Percentiles rank a stretch among this genome's conserved stretches.
phyloP scores from a whole-genome alignment of 2,329 filamentous ascomycete genomes.

The Tolypocladium amazonense region DNA sequence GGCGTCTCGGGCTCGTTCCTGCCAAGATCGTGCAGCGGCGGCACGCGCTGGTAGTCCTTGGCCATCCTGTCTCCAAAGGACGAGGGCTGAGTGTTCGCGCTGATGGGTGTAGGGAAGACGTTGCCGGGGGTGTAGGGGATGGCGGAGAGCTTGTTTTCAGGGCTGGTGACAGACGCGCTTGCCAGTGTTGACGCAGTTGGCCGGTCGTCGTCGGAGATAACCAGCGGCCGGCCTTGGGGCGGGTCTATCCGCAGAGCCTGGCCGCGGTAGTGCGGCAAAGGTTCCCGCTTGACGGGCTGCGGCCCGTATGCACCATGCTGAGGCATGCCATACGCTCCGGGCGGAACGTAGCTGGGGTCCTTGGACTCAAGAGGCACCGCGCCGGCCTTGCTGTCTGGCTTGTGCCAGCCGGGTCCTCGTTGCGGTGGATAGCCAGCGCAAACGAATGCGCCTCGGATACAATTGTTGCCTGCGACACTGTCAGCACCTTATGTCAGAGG shows the following conservation, averaged over 20 bases:
- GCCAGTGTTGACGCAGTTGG: slow-evolving; percentile 48
- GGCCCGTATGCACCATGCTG: slow-evolving; percentile 29
- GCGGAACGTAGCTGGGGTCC: slow-evolving; percentile 53
- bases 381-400: slow-evolving; percentile 57
- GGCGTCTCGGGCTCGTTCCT: slow-evolving; percentile 44
- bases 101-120: slow-evolving; percentile 52
- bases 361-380: slow-evolving; percentile 76
- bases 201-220: slow-evolving; percentile 44
- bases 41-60: slow-evolving; percentile 51
- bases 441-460: slow-evolving; percentile 76
- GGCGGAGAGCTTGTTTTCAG: slow-evolving; percentile 52
- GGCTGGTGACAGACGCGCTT: slow-evolving; percentile 46
- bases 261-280: slow-evolving; percentile 48
- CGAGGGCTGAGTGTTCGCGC: slow-evolving; percentile 37
- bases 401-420: slow-evolving; percentile 62
- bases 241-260: slow-evolving; percentile 53
- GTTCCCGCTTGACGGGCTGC: slow-evolving; percentile 40
- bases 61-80: slow-evolving; percentile 37
- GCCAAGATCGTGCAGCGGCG: slow-evolving; percentile 48
- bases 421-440: slow-evolving; percentile 86
- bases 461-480: slow-evolving; percentile 62
- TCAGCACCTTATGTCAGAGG: slow-evolving; percentile 3
- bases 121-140: slow-evolving; percentile 44
- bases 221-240: slow-evolving; percentile 44
- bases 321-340: slow-evolving; percentile 52